Base-by-base conservation (phyloP, 2,329 filamentous ascomycete genomes). In the Pleomassaria siparia region DNA sequence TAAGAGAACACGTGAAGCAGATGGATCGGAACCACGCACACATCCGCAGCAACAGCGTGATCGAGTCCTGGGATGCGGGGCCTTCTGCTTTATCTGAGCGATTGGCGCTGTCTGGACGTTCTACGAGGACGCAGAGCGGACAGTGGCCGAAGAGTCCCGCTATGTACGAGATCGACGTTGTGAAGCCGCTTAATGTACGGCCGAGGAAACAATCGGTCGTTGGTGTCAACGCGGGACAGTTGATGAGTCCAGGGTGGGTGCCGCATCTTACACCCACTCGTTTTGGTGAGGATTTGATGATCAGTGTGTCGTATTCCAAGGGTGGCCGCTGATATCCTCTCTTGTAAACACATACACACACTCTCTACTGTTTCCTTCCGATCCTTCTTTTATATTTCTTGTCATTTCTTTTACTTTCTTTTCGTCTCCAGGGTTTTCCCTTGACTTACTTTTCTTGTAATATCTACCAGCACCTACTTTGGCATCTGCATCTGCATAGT, bases 181-280 rank as follows among this genome's bases (percentile, higher is more conserved):
- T 67, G 12, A 49, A 47, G 45, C 65, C 66, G 36, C 42, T 69
- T 18, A 66, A 62, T 21, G 60, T 68, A 28, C 49, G 58, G 6
- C 43, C 53, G 16, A 53, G 46, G 26, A 24, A 33, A n/a, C 47
- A 52, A 10, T 49, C 47, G 16, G n/a, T n/a, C n/a, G n/a, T n/a
- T n/a, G 32, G 32, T 15, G 54, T 51, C 5, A 59, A 59, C 18
- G 50, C 54, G 47, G 49, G 59, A 3, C 56, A 55, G 11, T 44
- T 71, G 28, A 67, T 63, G 44, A 71, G 68, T 46, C 82, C 83
- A 0, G 76, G 77, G 1, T 86, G 84, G 83, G 74, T 83, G 55
- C 85, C 85, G 2, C 80, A 78, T 55, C 60, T 89, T 58, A 89
- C 86, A 37, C 86, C 86, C 2, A 84, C 82, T 47, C 73, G 84